Base-by-base conservation (phyloP, 345 rosid genomes). In the Eucalyptus caleyi region DNA sequence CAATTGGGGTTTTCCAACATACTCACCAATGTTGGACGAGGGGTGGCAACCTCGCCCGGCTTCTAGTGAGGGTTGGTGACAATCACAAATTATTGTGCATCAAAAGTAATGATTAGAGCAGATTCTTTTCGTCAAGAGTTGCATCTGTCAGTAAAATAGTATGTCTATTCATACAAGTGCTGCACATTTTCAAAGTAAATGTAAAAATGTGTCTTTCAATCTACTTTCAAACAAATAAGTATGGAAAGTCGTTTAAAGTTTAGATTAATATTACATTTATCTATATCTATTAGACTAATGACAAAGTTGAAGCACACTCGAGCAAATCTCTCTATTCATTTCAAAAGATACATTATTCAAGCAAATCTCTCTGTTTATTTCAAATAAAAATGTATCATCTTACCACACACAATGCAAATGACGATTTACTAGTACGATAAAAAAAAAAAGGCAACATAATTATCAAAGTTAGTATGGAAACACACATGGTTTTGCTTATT, bases 381-480 rank as follows among this genome's bases (percentile, higher is more conserved):
- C 5, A 53, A 53, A 53, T 19, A 19, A 67, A 65, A 67, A 67
- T 8, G 18, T 15, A n/a, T 67, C 21, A 0, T 67, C 11, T 65
- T 6, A n/a, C 3, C 77, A 15, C 40, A 15, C 5, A 0, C 21
- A 2, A 65, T 3, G 19, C 72, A 0, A n/a, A 65, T 8, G 40
- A n/a, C 0, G 3, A 8, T 1, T 67, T 32, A 32, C 23, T 32
- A 67, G 6, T 16, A 16, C 3, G 11, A 32, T 16, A 32, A n/a
- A 32, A n/a, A n/a, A n/a, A 6, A 8, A n/a, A 19, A 0, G 11
- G 34, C 23, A 18, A 8, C 19, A 32, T 8, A 67, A n/a, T 67
- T 32, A 67, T 67, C 40, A 16, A 67, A 67, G 23, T 32, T 67
- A 16, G 80, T 16, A 32, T 32, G 23, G 42, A 32, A 67, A 67